Percentiles rank a stretch among this genome's conserved stretches.
Evolutionary conservation across 2,329 filamentous ascomycete genomes (phyloP).

Genomic region (Aspergillus floridensis): DNA sequence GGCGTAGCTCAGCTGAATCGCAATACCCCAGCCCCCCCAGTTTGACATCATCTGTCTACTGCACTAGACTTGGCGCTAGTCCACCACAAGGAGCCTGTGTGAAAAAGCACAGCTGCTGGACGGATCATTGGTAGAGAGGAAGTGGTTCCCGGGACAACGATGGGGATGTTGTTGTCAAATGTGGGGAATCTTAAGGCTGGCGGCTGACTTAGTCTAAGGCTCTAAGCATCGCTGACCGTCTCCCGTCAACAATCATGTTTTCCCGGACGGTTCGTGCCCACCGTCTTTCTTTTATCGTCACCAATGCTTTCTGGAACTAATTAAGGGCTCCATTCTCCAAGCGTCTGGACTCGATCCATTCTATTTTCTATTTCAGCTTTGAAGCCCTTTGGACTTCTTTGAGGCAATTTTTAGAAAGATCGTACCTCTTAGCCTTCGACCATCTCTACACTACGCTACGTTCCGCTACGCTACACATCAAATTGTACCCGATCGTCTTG

Average conservation of each 20-base stretch:
- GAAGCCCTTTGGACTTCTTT: neutral
- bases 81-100: neutral
- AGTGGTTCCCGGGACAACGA: constrained; percentile 19
- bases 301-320: constrained; percentile 3
- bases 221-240: constrained; percentile 12
- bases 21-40: neutral
- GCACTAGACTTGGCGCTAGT: neutral
- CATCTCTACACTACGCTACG: neutral
- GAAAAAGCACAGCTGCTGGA: neutral
- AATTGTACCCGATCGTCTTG: constrained; percentile 4
- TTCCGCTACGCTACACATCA: neutral
- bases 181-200: constrained; percentile 15
- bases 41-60: constrained; percentile 1
- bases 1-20: constrained; percentile 3
- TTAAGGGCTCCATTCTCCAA: constrained; percentile 7
- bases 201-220: constrained; percentile 11
- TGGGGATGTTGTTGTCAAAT: constrained; percentile 22
- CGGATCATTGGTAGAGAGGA: constrained; percentile 6
- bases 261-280: constrained; percentile 1
- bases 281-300: neutral
- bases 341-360: constrained; percentile 4
- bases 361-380: constrained; percentile 2
- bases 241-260: constrained; percentile 4
- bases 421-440: neutral
- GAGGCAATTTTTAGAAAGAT: constrained; percentile 5